Evolutionary conservation across 108 stramenopile species (phyloP), one percentile per base, ranked within the genome.

Genomic region (Fragilaria crotonensis): DNA sequence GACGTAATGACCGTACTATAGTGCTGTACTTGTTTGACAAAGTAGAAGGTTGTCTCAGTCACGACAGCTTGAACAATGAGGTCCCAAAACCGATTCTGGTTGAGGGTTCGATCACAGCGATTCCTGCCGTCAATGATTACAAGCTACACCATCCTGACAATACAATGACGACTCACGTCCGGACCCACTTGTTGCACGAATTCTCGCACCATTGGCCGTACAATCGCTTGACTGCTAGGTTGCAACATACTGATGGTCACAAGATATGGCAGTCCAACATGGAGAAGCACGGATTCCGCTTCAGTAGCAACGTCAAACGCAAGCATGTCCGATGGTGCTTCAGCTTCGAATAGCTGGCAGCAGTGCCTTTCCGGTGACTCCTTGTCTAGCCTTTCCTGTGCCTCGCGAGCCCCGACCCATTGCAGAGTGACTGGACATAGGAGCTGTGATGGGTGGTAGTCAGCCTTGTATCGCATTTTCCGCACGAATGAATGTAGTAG

Each of bases 381-480:
- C n/a, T 45, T 22, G 59, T 83, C 73, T 25, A 93, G 54, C 14
- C 57, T 76, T 19, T 63, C 55, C 36, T 72, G 74, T 14, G 88
- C 92, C 21, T 59, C 54, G 30, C 79, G 63, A 45, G 89, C 87
- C 64, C 77, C 84, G 17, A 95, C 84, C 96, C 96, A 97, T 28
- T 66, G 28, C 29, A 70, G 68, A 30, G 56, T 63, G 11, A 64
- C 67, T 0, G 97, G 96, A 66, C 96, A 97, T 2, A 98, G 72
- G 57, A 98, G 64, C 45, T 93, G 77, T 65, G 85, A 85, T 3
- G 96, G 97, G 47, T 83, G 57, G 75, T 96, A 98, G n/a, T 96
- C 86, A 11, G 90, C 95, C 77, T 98, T 98, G 84, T 98, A 98
- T 27, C 62, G 59, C 97, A 98, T 98, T 98, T 98, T 30, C 60